Evolutionary conservation across 2,329 filamentous ascomycete species (phyloP), one percentile per base, ranked within the genome.

Genomic region (Neopestalotiopsis sp.): DNA sequence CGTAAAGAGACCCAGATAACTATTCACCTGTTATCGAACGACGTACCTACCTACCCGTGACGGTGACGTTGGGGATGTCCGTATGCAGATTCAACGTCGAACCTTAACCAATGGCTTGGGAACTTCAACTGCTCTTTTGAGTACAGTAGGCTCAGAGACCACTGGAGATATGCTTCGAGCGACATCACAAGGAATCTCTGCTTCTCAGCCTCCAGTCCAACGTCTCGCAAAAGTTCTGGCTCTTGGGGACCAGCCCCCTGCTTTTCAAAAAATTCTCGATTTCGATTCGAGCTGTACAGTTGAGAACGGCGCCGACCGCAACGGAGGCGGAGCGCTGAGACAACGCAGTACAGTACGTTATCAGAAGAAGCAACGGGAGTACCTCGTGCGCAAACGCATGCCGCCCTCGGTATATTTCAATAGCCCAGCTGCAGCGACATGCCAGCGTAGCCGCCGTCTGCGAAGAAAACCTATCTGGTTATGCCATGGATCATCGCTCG

Each of bases 251-350:
- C 45, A 53, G 17, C 45, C 45, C n/a, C 45, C 45, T 24, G 14
- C 20, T 53, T 53, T 53, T 53, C 17, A 17, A 53, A 20, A 38
- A 6, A 53, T 53, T 20, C n/a, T 9, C 17, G 45, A 9, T 9
- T 53, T 53, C n/a, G 17, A 17, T 53, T n/a, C n/a, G 9, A 20
- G 45, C 45, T 17, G 45, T n/a, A 53, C 20, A 53, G 17, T 20
- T n/a, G 7, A 38, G 34, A 53, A 20, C 45, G 45, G 17, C 45
- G 10, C 10, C 34, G 34, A 5, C 10, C 34, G 34, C 34, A 10
- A 38, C n/a, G n/a, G 45, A 59, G 57, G 20, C 57, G 17, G 9
- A n/a, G 24, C 57, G 57, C 57, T 59, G 57, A 59, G 57, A 34
- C 57, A 59, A 59, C 17, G 24, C 30, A 28, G 57, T 13, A 59